phyloP scores from a whole-genome alignment of 106 monocot genomes.

The Phalaenopsis aphrodite region DNA sequence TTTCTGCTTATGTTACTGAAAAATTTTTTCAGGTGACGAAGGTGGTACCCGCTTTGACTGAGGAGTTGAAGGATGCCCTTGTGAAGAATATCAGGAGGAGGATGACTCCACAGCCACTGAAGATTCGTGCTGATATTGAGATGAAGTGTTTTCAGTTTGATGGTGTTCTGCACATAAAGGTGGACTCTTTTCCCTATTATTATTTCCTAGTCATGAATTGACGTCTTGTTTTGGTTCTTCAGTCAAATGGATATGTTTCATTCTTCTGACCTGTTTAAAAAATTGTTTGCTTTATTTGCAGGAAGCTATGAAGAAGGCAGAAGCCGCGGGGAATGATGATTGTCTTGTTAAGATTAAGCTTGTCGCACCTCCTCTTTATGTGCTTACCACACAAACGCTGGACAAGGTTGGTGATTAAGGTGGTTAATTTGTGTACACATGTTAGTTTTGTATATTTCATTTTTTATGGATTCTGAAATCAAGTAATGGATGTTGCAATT shows the following conservation, averaged over 20 bases:
- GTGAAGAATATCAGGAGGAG: slow-evolving; percentile 67
- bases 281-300: slow-evolving; percentile 9
- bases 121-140: slow-evolving; percentile 73
- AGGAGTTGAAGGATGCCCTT: slow-evolving; percentile 57
- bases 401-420: slow-evolving; percentile 16
- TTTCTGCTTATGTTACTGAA: background rate
- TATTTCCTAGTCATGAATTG: no score
- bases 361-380: slow-evolving; percentile 69
- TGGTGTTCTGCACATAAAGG: slow-evolving; percentile 78
- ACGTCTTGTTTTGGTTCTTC: background rate
- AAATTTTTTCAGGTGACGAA: slow-evolving; percentile 30
- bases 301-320: slow-evolving; percentile 67
- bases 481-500: no score
- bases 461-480: background rate
- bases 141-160: slow-evolving; percentile 84
- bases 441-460: background rate
- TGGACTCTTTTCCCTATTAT: background rate
- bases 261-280: background rate
- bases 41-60: slow-evolving; percentile 45
- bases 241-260: background rate
- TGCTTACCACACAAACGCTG: slow-evolving; percentile 65
- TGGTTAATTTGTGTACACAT: background rate
- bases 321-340: slow-evolving; percentile 55
- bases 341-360: slow-evolving; percentile 69
- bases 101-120: slow-evolving; percentile 75